phyloP scores from a whole-genome alignment of 2,329 filamentous ascomycete species.

The Scytalidium sp. region DNA sequence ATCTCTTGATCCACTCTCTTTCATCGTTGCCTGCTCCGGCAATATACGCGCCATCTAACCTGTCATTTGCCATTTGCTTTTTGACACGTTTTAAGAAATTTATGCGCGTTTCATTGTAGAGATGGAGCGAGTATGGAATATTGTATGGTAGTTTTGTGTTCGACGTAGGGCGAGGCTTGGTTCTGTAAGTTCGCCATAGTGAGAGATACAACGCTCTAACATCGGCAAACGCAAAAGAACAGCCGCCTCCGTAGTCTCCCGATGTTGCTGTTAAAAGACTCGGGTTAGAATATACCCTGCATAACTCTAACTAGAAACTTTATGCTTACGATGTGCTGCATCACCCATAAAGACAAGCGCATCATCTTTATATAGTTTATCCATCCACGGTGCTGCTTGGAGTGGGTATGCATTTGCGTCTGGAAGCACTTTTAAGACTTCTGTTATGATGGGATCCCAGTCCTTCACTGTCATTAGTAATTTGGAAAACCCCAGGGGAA shows the following conservation, averaged over 20 bases:
- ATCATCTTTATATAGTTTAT: not conserved
- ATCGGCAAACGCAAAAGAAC: not conserved
- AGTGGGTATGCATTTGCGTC: not conserved
- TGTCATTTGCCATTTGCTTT: not conserved
- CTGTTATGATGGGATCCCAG: not conserved
- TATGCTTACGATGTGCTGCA: not conserved
- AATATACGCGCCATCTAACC: not conserved
- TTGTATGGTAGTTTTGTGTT: not conserved
- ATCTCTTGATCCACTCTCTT: not conserved
- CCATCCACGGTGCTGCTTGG: not conserved
- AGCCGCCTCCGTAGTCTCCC: not conserved
- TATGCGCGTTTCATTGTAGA: not conserved
- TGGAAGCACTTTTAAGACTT: not conserved
- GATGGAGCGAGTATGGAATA: not conserved
- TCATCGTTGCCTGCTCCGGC: not conserved
- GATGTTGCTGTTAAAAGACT: not conserved
- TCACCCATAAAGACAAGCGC: not conserved
- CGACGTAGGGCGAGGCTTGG: not conserved
- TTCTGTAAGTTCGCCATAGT: not conserved
- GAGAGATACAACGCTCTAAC: not conserved
- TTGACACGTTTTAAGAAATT: not conserved
- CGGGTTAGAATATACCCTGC: not conserved
- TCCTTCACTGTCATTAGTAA: not conserved
- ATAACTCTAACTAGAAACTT: not conserved
- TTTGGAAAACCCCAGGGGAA: too few species aligned